These are phyloP conservation scores for Amanita exitialis DNA, from an alignment of 768 basidiomycete species.

Conservation along the genomic window DNA sequence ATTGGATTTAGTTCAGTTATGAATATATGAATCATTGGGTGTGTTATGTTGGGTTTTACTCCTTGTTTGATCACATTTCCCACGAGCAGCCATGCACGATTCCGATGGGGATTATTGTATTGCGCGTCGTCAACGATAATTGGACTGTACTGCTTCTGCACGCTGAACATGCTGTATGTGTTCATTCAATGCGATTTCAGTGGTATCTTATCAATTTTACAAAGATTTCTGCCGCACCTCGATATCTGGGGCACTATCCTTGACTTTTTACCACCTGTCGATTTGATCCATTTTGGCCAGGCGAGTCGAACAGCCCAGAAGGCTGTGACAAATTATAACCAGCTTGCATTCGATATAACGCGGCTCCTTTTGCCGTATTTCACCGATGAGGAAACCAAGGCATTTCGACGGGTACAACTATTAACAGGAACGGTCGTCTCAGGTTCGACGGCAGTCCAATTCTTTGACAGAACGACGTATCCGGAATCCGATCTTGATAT, in stretches of 20 bases:
- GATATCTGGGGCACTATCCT: neutral
- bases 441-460: neutral
- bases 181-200: neutral
- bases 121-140: too few relatives aligned
- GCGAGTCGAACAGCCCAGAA: neutral
- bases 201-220: neutral
- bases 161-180: neutral
- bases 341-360: neutral
- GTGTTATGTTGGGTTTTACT: too few relatives aligned
- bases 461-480: neutral
- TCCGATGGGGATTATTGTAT: too few relatives aligned
- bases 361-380: neutral
- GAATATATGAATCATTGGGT: too few relatives aligned
- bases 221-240: neutral
- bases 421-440: neutral
- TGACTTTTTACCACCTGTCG: neutral
- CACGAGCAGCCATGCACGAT: too few relatives aligned
- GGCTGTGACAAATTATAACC: neutral
- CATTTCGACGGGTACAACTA: neutral
- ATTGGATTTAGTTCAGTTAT: too few relatives aligned
- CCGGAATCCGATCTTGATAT: neutral
- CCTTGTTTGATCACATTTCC: too few relatives aligned
- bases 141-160: too few relatives aligned
- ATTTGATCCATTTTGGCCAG: neutral
- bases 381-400: neutral